These are phyloP conservation scores for Leccinum subrobustum DNA, from an alignment of 1,284 basidiomycete genomes.

Conservation along the genomic window DNA sequence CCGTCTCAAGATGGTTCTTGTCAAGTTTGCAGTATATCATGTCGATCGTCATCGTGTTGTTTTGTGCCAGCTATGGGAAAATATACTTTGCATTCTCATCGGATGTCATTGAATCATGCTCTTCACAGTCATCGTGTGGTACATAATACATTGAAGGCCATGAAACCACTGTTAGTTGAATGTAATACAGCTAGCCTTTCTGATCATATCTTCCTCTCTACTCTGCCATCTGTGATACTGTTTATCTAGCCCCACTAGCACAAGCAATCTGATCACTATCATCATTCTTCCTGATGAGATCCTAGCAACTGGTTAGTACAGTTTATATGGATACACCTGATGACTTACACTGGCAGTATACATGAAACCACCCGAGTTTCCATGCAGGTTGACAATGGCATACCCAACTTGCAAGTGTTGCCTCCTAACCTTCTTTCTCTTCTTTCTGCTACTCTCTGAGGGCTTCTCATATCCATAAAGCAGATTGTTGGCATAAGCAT, in stretches of 20 bases:
- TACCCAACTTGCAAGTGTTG: background rate
- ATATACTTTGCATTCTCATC: conserved; percentile 10
- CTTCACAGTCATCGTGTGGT: too few relatives aligned
- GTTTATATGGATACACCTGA: background rate
- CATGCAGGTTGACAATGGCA: background rate
- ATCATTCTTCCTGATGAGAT: background rate
- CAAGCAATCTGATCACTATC: background rate
- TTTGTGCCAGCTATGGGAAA: conserved; percentile 27
- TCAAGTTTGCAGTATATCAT: conserved; percentile 20
- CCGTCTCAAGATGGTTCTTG: conserved; percentile 13
- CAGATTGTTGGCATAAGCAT: background rate
- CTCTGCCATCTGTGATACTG: too few relatives aligned
- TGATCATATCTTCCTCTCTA: too few relatives aligned
- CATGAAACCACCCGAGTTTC: background rate
- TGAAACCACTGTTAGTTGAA: too few relatives aligned
- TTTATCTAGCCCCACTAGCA: background rate
- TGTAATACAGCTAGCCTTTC: too few relatives aligned
- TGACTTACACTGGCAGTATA: background rate
- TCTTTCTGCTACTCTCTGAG: background rate
- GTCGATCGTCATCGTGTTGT: conserved; percentile 26
- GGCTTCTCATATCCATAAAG: background rate
- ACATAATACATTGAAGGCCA: too few relatives aligned
- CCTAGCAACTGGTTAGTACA: background rate
- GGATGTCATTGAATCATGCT: background rate
- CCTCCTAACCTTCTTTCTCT: background rate